These are phyloP conservation scores for Melaleuca alternifolia DNA, from an alignment of 345 rosid species.

Conservation along the genomic window DNA sequence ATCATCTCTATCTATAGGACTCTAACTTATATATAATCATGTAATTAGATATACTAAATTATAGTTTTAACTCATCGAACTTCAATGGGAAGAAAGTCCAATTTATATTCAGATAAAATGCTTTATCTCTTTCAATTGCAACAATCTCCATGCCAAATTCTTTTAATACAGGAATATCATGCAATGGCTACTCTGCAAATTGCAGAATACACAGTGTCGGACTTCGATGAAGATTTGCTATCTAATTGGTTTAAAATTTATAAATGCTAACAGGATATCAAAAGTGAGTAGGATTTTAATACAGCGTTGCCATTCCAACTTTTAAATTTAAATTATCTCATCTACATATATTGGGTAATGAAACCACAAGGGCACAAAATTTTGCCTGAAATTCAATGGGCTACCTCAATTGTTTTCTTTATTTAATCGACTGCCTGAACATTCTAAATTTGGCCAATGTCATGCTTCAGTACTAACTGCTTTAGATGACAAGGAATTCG, in stretches of 20 bases:
- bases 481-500: neutral
- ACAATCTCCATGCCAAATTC: neutral
- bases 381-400: neutral
- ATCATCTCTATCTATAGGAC: neutral
- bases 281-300: neutral
- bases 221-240: neutral
- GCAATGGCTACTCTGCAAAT: neutral
- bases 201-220: neutral
- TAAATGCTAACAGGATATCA: neutral
- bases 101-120: neutral
- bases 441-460: neutral
- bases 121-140: neutral
- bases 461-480: neutral
- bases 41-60: neutral
- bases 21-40: neutral
- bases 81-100: neutral
- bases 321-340: neutral
- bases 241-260: neutral
- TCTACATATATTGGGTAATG: neutral
- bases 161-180: neutral
- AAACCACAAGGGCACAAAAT: neutral
- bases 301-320: neutral
- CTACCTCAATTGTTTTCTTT: neutral
- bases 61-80: neutral
- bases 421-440: neutral